A percentile compares a stretch with the other conserved stretches of the same genome.
Conservation (phyloP, 148 eudicot genomes). For the Chenopodium berlandieri region DNA sequence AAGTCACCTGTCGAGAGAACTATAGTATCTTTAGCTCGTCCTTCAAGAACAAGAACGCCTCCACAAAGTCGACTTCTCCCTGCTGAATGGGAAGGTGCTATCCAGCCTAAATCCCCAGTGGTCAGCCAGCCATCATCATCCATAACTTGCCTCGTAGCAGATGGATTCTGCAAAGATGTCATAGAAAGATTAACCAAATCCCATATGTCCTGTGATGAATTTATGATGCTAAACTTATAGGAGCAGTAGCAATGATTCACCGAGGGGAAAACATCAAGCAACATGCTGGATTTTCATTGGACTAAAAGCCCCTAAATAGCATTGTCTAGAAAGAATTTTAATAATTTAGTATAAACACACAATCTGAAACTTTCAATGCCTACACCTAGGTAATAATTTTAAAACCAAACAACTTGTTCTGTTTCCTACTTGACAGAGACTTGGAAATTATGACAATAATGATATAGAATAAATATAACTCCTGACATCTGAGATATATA, state of each 20-base stretch:
- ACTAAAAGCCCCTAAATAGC: background rate
- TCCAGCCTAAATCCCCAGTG: constrained; percentile 98
- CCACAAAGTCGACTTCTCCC: constrained; percentile 87
- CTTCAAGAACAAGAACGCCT: constrained; percentile 86
- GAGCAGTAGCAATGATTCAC: background rate
- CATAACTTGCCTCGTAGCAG: constrained; percentile 60
- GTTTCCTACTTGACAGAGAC: constrained; percentile 1
- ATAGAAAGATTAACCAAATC: background rate
- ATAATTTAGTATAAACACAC: background rate
- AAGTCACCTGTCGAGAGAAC: constrained; percentile 85
- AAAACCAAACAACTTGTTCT: background rate
- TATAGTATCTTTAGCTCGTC: constrained; percentile 96
- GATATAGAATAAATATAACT: too few species aligned
- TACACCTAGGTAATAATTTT: background rate
- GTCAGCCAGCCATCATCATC: constrained; percentile 84
- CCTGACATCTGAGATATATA: background rate
- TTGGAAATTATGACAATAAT: background rate
- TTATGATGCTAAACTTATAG: background rate
- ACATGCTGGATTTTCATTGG: background rate
- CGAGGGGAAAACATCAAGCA: background rate
- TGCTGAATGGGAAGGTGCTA: constrained; percentile 72
- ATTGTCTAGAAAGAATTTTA: background rate
- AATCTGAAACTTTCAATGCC: too few species aligned
- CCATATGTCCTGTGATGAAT: background rate
- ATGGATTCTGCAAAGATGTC: constrained; percentile 52